Evolutionary conservation across 768 basidiomycete species (phyloP), one percentile per base, ranked within the genome.

Genomic region (Cyclocybe cylindracea): DNA sequence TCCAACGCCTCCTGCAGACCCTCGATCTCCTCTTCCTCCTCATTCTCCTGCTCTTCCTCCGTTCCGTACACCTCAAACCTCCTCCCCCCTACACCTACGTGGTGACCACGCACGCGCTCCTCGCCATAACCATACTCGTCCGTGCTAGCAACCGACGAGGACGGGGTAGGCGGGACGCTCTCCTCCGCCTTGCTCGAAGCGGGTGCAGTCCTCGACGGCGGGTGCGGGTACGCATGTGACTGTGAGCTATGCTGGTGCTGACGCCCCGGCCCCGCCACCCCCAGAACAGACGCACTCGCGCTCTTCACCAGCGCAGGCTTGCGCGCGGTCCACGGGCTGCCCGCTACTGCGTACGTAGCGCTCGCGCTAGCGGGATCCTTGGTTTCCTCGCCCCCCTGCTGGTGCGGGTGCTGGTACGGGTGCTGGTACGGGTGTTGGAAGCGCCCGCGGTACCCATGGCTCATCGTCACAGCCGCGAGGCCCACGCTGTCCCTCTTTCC

Each of bases 81-180:
- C 48, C 39, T 41, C 38, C 16, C 38, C 48, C 14, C 37, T 38
- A 18, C 19, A 29, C 44, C 48, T 41, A 43, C 37, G 31, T 45
- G n/a, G n/a, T n/a, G n/a, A n/a, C n/a, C n/a, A n/a, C n/a, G n/a
- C n/a, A n/a, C 43, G 36, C 48, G 19, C 41, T 47, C 51, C 43
- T 49, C 51, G 14, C 52, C 51, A 39, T 51, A 46, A 33, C 51
- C 52, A n/a, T 53, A 51, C n/a, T 51, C 50, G 7, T 53, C 57
- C 3, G n/a, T n/a, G n/a, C n/a, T n/a, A n/a, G n/a, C n/a, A n/a
- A 54, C 51, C n/a, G 51, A 39, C 1, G 44, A 47, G 13, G 48
- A 50, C 4, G 58, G 54, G 33, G 53, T 57, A 19, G 51, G 53
- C 33, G 55, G 53, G 16, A 54, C 10, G 35, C 43, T 49, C 8